Base-by-base conservation (phyloP, 148 eudicot genomes). In the Rhododendron simsii region DNA sequence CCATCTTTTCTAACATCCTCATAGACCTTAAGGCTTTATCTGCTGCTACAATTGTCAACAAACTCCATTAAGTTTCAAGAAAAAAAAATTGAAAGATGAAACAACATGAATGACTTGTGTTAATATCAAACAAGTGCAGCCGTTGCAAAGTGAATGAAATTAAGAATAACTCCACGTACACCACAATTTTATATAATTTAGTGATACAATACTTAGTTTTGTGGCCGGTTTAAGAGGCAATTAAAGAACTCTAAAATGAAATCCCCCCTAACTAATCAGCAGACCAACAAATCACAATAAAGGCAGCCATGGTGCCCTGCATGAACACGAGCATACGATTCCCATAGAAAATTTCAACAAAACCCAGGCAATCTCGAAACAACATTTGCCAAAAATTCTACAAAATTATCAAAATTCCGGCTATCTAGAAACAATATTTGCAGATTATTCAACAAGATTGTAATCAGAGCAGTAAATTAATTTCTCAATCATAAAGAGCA, bases 1-100 rank as follows among this genome's bases (percentile, higher is more conserved):
- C 91, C 87, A 63, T 84, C 63, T 89, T 87, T 78, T 87, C 92
- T 82, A 87, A 75, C 86, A 89, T 89, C 71, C 80, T 86, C 85
- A 63, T 57, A 33, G 78, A 51, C 57, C 61, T 67, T 82, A 16
- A 21, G 65, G 65, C 65, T 59, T 20, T 51, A 6, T 21, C 20
- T 26, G 59, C 78, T 81, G 74, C 84, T 86, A 80, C 84, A 81
- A 71, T 86, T 53, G 75, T 18, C 37, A 69, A 69, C 35, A 1
- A 20, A 39, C 41, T 35, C 44, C 85, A 37, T 74, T n/a, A 81
- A 82, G 51, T 63, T 21, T 20, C 63, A 33, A 18, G 37, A 18
- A 81, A 39, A 13, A 33, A 55, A 35, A 26, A 81, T 35, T 33
- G 39, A 35, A 16, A 53, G 26, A 57, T 35, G 2, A 23, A 9